A percentile compares a stretch with the other conserved stretches of the same genome.
phyloP scores from a whole-genome alignment of 306 rosid genomes.

The Glycyrrhiza uralensis region DNA sequence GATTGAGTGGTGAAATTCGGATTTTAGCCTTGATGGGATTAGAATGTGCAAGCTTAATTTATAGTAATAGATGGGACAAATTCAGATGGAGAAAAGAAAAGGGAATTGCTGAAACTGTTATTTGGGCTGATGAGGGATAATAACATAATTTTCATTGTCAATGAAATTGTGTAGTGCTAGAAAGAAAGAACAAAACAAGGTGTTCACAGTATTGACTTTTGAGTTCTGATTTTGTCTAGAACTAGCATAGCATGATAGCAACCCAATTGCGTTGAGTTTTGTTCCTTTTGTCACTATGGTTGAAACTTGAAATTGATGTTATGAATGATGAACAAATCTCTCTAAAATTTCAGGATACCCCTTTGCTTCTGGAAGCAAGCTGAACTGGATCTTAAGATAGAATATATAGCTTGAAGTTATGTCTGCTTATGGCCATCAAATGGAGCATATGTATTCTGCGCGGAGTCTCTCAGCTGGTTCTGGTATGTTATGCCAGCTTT shows the following conservation, averaged over 20 bases:
- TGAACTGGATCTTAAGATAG: constrained; percentile 16
- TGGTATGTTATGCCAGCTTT: constrained; percentile 42
- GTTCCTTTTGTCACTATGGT: neutral
- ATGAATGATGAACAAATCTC: constrained; percentile 14
- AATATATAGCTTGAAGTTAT: constrained; percentile 15
- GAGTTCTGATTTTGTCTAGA: neutral
- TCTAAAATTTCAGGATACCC: constrained; percentile 45
- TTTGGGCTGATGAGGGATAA: neutral
- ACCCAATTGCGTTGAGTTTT: neutral
- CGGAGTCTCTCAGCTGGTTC: constrained; percentile 56
- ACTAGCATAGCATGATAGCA: neutral
- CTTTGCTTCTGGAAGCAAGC: constrained; percentile 33
- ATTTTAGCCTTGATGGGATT: neutral
- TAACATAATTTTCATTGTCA: neutral
- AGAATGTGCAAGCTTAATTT: neutral
- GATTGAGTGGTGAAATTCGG: neutral
- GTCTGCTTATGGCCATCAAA: constrained; percentile 74
- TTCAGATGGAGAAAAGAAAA: neutral
- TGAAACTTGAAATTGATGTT: neutral
- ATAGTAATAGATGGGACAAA: neutral
- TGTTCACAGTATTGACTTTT: constrained; percentile 2
- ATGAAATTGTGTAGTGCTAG: neutral
- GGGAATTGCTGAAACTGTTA: neutral
- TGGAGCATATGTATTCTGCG: constrained; percentile 65
- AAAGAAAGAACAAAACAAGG: neutral